phyloP scores from a whole-genome alignment of 108 stramenopile genomes.

The Heterococcus sp. region DNA sequence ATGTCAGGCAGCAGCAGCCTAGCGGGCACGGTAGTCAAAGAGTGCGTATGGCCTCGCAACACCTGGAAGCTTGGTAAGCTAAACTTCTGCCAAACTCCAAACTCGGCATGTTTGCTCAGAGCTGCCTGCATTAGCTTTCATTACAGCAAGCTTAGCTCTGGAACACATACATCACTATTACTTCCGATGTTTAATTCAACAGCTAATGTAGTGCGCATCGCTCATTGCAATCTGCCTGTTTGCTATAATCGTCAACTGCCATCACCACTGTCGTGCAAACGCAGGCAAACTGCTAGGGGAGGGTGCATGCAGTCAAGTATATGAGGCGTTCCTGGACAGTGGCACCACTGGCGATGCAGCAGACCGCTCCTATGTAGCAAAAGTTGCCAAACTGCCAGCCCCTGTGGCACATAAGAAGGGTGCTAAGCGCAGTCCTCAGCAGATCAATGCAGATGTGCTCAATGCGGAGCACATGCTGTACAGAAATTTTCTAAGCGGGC shows the following conservation, averaged over 20 bases:
- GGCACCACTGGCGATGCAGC: background rate
- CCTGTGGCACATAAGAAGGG: background rate
- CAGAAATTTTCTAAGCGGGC: background rate
- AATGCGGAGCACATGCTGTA: background rate
- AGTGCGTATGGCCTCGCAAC: background rate
- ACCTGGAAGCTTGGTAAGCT: background rate
- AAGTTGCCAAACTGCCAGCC: background rate
- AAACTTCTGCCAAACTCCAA: too few species aligned
- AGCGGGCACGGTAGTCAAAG: background rate
- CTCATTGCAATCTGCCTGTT: too few species aligned
- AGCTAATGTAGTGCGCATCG: too few species aligned
- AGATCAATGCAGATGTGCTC: background rate
- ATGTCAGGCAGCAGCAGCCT: too few species aligned
- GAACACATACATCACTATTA: too few species aligned
- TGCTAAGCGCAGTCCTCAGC: background rate
- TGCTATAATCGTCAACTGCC: too few species aligned
- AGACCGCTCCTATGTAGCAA: background rate
- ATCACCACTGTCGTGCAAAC: too few species aligned
- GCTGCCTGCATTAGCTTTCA: too few species aligned
- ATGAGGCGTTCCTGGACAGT: background rate
- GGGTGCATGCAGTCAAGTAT: background rate
- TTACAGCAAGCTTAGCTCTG: too few species aligned
- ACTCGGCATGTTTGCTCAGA: too few species aligned
- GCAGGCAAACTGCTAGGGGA: background rate
- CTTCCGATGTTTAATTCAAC: too few species aligned